Base-by-base conservation (phyloP, 2,329 filamentous ascomycete genomes). In the Fusarium fracticaudum region DNA sequence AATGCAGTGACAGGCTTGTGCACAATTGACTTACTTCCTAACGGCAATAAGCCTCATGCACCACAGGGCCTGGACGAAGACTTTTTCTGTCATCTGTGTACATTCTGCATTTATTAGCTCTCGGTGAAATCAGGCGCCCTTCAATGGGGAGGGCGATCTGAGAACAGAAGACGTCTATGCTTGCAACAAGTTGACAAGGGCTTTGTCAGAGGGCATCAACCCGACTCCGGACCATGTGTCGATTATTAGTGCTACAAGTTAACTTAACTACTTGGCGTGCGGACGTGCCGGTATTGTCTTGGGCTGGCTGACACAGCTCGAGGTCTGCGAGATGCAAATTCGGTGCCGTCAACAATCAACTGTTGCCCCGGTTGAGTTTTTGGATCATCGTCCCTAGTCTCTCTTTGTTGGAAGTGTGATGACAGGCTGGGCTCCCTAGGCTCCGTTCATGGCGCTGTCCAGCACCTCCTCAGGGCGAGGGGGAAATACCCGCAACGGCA, bases 311-410 rank as follows among this genome's bases (percentile, higher is more conserved):
- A 65, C 67, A 75, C 73, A 54, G 53, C 63, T 74, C 60, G 71
- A 74, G 60, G 64, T 65, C 45, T 64, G 60, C 73, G 51, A 71
- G 64, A 77, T 67, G 72, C 65, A 70, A 69, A 77, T 73, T 75
- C 58, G 73, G 64, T 67, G 68, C 63, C 55, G 61, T 59, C 72
- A 62, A 41, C 51, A 55, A 55, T 40, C 41, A 41, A 77, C 76
- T 71, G 64, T 72, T 64, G 67, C 71, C 71, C 72, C 63, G 63
- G 72, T 73, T 73, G 64, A 66, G 64, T 76, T 71, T 76, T 67
- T 78, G 74, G 74, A 78, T 75, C 71, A 77, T 69, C 74, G 51
- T 71, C 63, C 62, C 64, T 72, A 67, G 71, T 50, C 47, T 73
- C 57, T 73, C 65, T 71, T 62, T 62, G 59, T 57, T 40, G 69